Conservation (phyloP, 306 rosid genomes). For the Macrotyloma uniflorum region DNA sequence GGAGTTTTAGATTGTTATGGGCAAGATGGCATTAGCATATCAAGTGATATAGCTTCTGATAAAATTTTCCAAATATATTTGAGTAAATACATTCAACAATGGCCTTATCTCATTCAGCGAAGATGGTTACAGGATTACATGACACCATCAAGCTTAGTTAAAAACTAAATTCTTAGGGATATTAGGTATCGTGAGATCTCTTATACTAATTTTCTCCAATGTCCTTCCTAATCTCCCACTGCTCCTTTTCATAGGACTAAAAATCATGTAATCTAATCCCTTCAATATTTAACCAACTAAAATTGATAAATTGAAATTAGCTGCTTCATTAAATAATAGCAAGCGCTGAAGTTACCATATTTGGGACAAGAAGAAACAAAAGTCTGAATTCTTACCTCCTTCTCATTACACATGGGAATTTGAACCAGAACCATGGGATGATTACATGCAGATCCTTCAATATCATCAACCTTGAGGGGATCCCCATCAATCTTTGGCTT, state of each 20-base stretch:
- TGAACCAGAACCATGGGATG: slow-evolving; percentile 82
- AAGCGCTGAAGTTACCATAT: not conserved
- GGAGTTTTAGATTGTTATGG: not conserved
- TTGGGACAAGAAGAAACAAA: not conserved
- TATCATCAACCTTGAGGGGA: slow-evolving; percentile 52
- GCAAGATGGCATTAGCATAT: not conserved
- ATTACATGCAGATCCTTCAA: slow-evolving; percentile 54
- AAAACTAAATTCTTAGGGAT: not conserved
- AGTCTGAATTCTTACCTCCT: slow-evolving; percentile 55
- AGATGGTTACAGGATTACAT: not conserved
- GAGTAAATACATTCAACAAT: not conserved
- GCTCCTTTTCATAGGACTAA: not conserved
- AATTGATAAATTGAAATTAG: not conserved
- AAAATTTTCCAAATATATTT: not conserved
- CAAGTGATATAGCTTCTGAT: not conserved
- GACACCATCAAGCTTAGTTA: not conserved
- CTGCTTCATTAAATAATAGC: not conserved
- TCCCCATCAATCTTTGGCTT: slow-evolving; percentile 60
- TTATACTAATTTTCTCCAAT: not conserved
- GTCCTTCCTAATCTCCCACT: not conserved
- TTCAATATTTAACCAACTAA: not conserved
- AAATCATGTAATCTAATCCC: not conserved
- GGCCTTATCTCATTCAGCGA: not conserved
- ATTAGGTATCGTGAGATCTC: not conserved
- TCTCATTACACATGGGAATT: not conserved